Evolutionary conservation across 768 basidiomycete species (phyloP).

Genomic region (Favolaschia claudopus): DNA sequence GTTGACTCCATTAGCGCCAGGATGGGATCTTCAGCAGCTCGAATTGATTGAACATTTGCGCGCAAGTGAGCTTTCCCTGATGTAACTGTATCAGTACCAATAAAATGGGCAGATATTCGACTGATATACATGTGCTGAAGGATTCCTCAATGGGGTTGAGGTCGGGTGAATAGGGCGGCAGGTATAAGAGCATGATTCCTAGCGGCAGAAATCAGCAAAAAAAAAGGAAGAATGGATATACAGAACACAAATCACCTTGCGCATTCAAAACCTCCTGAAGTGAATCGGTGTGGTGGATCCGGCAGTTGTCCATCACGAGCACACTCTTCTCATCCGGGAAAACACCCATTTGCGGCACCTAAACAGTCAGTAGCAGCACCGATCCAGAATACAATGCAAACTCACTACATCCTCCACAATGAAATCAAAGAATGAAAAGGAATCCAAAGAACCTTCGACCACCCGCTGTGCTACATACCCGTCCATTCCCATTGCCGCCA

Average conservation of each 20-base stretch:
- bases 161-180: conserved; percentile 45
- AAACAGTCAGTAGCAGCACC: background rate
- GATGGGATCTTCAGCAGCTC: conserved; percentile 9
- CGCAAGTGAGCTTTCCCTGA: conserved; percentile 15
- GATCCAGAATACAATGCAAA: background rate
- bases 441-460: conserved; percentile 36
- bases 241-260: conserved; percentile 24
- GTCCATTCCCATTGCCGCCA: conserved; percentile 37
- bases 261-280: conserved; percentile 33
- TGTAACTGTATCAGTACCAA: background rate
- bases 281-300: conserved; percentile 34
- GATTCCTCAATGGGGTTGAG: conserved; percentile 45
- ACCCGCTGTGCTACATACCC: conserved; percentile 37
- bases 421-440: conserved; percentile 36
- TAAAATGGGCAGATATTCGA: background rate
- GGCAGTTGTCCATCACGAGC: conserved; percentile 16
- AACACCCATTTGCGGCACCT: conserved; percentile 8
- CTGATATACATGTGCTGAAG: conserved; percentile 28
- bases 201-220: background rate
- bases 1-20: conserved; percentile 25
- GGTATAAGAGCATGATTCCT: conserved; percentile 29
- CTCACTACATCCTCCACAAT: conserved; percentile 38
- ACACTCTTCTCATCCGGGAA: conserved; percentile 4
- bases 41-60: conserved; percentile 6
- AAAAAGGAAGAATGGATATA: background rate